Evolutionary conservation across 257 asterid species (phyloP).

Genomic region (Ballota nigra): DNA sequence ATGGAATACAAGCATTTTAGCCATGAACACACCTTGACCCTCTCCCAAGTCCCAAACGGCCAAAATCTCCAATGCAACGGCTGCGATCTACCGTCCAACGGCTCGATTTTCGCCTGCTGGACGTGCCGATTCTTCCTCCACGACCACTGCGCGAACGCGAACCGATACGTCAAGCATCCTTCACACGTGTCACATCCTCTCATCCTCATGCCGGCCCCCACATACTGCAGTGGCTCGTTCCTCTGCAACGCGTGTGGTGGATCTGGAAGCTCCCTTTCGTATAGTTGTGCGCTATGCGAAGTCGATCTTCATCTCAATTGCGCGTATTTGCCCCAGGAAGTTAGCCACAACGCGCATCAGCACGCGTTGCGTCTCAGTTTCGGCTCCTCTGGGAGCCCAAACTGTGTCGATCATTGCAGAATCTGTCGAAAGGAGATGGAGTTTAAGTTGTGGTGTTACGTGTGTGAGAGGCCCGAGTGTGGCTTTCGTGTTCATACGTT

Average conservation of each 20-base stretch:
- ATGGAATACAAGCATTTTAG: constrained; percentile 57
- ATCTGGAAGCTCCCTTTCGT: constrained; percentile 38
- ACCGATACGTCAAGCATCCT: constrained; percentile 48
- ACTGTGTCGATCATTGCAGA: constrained; percentile 27
- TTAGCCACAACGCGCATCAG: constrained; percentile 36
- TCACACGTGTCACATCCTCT: constrained; percentile 45
- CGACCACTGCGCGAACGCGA: constrained; percentile 52
- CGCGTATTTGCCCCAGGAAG: constrained; percentile 34
- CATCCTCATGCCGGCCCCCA: constrained; percentile 39
- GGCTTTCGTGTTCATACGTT: constrained; percentile 42
- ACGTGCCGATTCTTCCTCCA: constrained; percentile 48
- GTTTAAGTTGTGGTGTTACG: constrained; percentile 36
- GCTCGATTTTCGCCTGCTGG: constrained; percentile 44
- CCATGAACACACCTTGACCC: constrained; percentile 43
- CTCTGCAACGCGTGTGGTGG: constrained; percentile 45
- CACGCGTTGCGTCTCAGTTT: constrained; percentile 33
- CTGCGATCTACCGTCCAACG: constrained; percentile 34
- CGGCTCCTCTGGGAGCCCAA: not conserved
- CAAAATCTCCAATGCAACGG: constrained; percentile 41
- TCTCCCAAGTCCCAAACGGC: constrained; percentile 29
- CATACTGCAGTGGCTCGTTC: constrained; percentile 51
- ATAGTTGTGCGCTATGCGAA: constrained; percentile 44
- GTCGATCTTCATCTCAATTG: constrained; percentile 48
- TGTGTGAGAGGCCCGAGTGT: constrained; percentile 33
- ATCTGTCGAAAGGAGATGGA: constrained; percentile 34